Percentiles rank a stretch among this genome's conserved stretches.
These are phyloP conservation scores for Quercus mongolica DNA, from an alignment of 306 rosid species.

Conservation along the genomic window DNA sequence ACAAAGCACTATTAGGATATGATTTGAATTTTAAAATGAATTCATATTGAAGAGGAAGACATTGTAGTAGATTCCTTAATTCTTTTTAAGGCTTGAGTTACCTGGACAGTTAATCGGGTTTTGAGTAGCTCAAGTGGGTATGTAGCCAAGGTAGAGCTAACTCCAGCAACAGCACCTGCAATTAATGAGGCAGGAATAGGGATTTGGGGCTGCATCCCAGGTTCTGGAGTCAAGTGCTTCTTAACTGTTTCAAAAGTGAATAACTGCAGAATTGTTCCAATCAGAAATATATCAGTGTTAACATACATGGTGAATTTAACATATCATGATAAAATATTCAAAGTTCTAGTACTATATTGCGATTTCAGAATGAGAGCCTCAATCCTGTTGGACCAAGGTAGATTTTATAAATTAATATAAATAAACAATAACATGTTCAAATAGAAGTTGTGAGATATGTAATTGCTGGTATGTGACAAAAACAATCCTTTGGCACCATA, in stretches of 20 bases:
- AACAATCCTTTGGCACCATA: not conserved
- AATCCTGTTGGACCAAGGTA: not conserved
- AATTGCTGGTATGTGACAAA: not conserved
- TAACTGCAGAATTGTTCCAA: conserved; percentile 41
- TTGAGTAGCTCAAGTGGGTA: conserved; percentile 80
- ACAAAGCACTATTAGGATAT: not conserved
- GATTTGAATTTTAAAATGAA: not conserved
- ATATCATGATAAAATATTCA: not conserved
- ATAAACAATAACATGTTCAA: not conserved
- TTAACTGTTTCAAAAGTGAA: conserved; percentile 68
- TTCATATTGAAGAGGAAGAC: not conserved
- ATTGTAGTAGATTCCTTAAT: not conserved
- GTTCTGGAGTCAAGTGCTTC: conserved; percentile 49
- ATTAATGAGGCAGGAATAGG: conserved; percentile 57
- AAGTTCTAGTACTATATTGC: not conserved
- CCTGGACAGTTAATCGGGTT: conserved; percentile 71
- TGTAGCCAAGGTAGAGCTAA: conserved; percentile 67
- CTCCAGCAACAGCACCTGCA: conserved; percentile 82
- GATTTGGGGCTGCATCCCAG: conserved; percentile 45
- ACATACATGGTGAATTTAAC: not conserved
- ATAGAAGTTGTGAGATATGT: not conserved
- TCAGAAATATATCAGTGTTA: not conserved
- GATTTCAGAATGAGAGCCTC: too few species aligned
- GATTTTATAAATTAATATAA: not conserved
- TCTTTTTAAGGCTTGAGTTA: not conserved